A percentile compares a stretch with the other conserved stretches of the same genome.
phyloP scores from a whole-genome alignment of 1,284 basidiomycete genomes.

The Tilletia setariae region DNA sequence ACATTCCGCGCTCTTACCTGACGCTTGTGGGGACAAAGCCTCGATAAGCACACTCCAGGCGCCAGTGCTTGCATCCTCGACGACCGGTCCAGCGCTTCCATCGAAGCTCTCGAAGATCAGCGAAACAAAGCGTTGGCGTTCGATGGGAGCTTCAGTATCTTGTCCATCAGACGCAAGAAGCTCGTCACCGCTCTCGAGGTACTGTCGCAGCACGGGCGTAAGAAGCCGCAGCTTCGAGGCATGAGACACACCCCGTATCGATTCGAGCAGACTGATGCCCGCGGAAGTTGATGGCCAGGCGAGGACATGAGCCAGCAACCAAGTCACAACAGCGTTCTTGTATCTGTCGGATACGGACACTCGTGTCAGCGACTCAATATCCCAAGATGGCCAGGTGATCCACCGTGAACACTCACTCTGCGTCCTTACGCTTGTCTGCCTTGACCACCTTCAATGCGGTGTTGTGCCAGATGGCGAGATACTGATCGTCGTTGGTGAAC shows the following conservation, averaged over 20 bases:
- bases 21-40: constrained; percentile 10
- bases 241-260: constrained; percentile 66
- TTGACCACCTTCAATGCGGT: constrained; percentile 61
- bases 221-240: constrained; percentile 67
- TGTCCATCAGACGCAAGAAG: neutral
- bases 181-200: neutral
- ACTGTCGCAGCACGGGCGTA: constrained; percentile 62
- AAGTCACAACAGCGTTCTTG: constrained; percentile 73
- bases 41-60: constrained; percentile 30
- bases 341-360: constrained; percentile 52
- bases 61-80: constrained; percentile 58
- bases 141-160: neutral
- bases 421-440: constrained; percentile 65
- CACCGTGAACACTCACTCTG: constrained; percentile 24
- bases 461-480: constrained; percentile 66
- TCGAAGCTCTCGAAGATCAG: constrained; percentile 63
- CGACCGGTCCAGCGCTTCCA: constrained; percentile 59
- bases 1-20: neutral
- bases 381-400: neutral
- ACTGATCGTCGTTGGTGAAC: constrained; percentile 67
- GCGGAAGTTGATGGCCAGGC: constrained; percentile 62
- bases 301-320: constrained; percentile 75
- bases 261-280: constrained; percentile 64
- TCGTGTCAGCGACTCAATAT: neutral
- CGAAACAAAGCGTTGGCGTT: constrained; percentile 38